A percentile compares a stretch with the other conserved stretches of the same genome.
phyloP scores from a whole-genome alignment of 768 basidiomycete species.

The Candolleomyces aberdarensis region DNA sequence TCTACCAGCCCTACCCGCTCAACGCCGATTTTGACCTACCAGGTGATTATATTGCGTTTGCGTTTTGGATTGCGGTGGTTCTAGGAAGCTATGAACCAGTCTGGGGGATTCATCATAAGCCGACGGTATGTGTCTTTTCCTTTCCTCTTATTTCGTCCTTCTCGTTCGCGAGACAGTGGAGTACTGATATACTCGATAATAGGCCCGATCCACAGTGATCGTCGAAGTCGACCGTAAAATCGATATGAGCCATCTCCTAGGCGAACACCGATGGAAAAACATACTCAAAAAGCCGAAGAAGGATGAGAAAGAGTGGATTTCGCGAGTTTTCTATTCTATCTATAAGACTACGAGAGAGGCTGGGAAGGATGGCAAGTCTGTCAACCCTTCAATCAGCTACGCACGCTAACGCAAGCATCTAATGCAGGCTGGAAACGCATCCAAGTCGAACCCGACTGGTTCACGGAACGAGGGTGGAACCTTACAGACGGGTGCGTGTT shows the following conservation, averaged over 20 bases:
- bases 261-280: slow-evolving; percentile 49
- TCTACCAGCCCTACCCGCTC: slow-evolving; percentile 48
- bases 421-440: slow-evolving; percentile 50
- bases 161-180: background rate
- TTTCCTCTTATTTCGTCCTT: background rate
- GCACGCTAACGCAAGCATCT: background rate
- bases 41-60: slow-evolving; percentile 36
- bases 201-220: slow-evolving; percentile 48
- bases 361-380: slow-evolving; percentile 45
- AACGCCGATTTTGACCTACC: slow-evolving; percentile 44
- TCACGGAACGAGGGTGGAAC: slow-evolving; percentile 33
- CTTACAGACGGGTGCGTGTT: slow-evolving; percentile 25
- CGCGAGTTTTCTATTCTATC: slow-evolving; percentile 39
- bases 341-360: slow-evolving; percentile 40
- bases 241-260: slow-evolving; percentile 37
- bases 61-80: slow-evolving; percentile 46
- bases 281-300: slow-evolving; percentile 37
- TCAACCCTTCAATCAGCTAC: background rate
- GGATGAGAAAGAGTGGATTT: slow-evolving; percentile 32
- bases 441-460: slow-evolving; percentile 39
- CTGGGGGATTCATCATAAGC: slow-evolving; percentile 45
- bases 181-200: background rate
- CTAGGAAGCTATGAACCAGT: slow-evolving; percentile 32
- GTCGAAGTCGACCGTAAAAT: slow-evolving; percentile 43
- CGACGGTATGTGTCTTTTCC: slow-evolving; percentile 37